Percentiles rank a stretch among this genome's conserved stretches.
Conservation (phyloP, 2,329 filamentous ascomycete genomes). For the Aureobasidium zeae region DNA sequence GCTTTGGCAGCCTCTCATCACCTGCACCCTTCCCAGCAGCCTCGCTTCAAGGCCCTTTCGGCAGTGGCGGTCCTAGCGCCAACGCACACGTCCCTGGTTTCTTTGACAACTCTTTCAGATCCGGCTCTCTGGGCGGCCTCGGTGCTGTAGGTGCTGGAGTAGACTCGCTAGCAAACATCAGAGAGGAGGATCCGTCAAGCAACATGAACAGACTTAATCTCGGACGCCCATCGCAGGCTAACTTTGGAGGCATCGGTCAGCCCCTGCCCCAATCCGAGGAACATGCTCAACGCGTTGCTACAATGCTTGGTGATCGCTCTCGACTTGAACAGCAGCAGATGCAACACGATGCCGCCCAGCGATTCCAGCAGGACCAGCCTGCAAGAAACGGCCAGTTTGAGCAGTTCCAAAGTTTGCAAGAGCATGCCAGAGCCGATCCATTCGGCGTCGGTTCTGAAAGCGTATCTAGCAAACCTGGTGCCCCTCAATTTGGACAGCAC, state of each 20-base stretch:
- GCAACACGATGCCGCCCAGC: constrained; percentile 40
- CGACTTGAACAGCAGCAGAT: constrained; percentile 54
- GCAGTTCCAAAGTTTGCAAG: constrained; percentile 72
- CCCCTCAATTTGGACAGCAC: constrained; percentile 14
- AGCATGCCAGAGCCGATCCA: constrained; percentile 24
- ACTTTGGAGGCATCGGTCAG: constrained; percentile 38
- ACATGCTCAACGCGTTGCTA: constrained; percentile 45
- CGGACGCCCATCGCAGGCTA: constrained; percentile 37
- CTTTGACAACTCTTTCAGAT: constrained; percentile 53
- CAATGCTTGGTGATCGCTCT: constrained; percentile 53
- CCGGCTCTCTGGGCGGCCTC: constrained; percentile 28
- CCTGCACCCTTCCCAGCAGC: constrained; percentile 57
- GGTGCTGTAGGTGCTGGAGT: constrained; percentile 38
- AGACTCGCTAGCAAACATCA: constrained; percentile 38
- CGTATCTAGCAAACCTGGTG: constrained; percentile 27
- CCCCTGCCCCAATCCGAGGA: constrained; percentile 36
- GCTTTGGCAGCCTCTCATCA: constrained; percentile 90
- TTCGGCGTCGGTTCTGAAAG: constrained; percentile 24
- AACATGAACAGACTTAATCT: constrained; percentile 59
- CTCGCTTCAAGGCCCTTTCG: constrained; percentile 39
- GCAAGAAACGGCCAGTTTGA: constrained; percentile 56
- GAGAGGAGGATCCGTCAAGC: constrained; percentile 62
- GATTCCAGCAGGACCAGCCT: constrained; percentile 39
- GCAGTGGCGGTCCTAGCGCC: constrained; percentile 10
- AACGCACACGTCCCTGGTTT: constrained; percentile 48